Evolutionary conservation across 441 rosid species (phyloP), one percentile per base, ranked within the genome.

Genomic region (Pelargonium fulgidum): DNA sequence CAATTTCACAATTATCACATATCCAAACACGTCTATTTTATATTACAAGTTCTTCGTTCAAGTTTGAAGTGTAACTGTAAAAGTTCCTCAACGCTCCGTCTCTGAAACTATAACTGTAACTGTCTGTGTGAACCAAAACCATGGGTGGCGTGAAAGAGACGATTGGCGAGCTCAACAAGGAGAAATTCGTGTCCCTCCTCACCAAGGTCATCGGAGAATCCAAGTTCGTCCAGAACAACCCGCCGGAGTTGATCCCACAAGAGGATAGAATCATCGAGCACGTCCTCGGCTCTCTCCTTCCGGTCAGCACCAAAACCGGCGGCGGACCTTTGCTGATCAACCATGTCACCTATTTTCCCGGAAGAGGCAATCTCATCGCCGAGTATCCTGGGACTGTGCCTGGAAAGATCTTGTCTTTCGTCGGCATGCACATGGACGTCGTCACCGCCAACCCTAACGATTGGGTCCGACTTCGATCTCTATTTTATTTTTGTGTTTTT

Each of bases 341-440:
- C 73, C 99, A 92, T 72, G 89, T 87, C 39, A 73, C 87, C 61
- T 90, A 87, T 79, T 81, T 81, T 45, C 85, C 86, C 7, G 81
- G 86, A 7, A 82, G 99, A 73, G 96, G 99, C 62, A 92, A 94
- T 74, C 82, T 94, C 73, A 89, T 94, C 73, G 97, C 90, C 52
- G 97, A 94, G 83, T 94, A 90, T 76, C 99, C 97, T 45, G 97
- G 98, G 24, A 81, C 94, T 22, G 76, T 82, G 16, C 91, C 87
- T 2, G 98, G 90, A 48, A 91, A 89, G 82, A 77, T 94, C 78
- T 33, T 94, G 50, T 94, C 99, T 67, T 91, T 94, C 75, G 99
- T 94, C 50, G 99, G 99, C 17, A 91, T 91, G 99, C 99, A 94
- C 72, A 92, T 89, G 97, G 99, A 94, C 79, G 97, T 94, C 36